A percentile compares a stretch with the other conserved stretches of the same genome.
phyloP scores from a whole-genome alignment of 1,139 yeast genomes.

The Suhomyces terraborum region DNA sequence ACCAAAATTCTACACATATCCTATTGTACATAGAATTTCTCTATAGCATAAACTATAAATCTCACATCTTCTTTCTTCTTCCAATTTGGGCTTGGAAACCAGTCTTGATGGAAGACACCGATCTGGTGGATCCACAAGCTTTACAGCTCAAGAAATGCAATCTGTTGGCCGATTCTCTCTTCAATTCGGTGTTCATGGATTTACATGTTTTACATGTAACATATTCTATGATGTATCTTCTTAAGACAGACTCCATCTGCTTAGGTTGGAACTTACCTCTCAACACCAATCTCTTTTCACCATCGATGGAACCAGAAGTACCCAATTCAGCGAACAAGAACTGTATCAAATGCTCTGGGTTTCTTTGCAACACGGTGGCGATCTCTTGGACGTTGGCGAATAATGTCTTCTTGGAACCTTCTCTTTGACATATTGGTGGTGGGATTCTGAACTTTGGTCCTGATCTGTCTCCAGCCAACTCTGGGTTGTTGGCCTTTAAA shows the following conservation, averaged over 20 bases:
- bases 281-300: conserved; percentile 92
- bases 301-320: conserved; percentile 98
- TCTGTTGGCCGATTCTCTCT: conserved; percentile 94
- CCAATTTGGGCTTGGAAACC: conserved; percentile 99
- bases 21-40: conserved; percentile 5
- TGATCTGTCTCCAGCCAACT: conserved; percentile 93
- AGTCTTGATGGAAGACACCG: conserved; percentile 95
- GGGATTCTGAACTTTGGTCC: conserved; percentile 96
- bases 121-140: conserved; percentile 96
- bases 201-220: conserved; percentile 99
- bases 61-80: conserved; percentile 60
- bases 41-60: conserved; percentile 1
- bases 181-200: conserved; percentile 93
- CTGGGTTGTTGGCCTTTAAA: conserved; percentile 93
- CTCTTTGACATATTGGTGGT: conserved; percentile 96
- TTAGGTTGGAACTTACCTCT: conserved; percentile 98
- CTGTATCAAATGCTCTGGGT: conserved; percentile 95
- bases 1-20: neutral
- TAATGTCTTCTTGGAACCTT: conserved; percentile 94
- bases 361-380: conserved; percentile 90
- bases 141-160: conserved; percentile 97
- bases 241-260: conserved; percentile 93
- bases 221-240: conserved; percentile 95
- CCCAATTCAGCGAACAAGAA: conserved; percentile 98
- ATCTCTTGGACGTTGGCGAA: conserved; percentile 96